Conservation (phyloP, 768 basidiomycete genomes). For the Boletus rubropictus region DNA sequence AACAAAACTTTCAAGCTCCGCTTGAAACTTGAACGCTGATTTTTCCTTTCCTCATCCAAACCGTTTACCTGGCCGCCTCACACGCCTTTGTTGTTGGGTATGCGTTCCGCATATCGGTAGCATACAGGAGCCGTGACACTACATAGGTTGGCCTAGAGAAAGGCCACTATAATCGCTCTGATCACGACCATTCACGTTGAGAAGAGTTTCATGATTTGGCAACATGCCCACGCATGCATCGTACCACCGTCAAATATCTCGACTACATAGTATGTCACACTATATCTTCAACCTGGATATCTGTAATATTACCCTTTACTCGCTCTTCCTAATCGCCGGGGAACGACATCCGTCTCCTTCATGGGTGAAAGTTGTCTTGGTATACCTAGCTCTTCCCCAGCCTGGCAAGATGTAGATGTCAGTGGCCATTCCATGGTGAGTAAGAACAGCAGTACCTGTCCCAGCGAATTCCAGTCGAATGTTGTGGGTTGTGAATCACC, state of each 20-base stretch:
- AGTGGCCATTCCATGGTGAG: not conserved
- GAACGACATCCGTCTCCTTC: slow-evolving; percentile 48
- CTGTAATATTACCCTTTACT: slow-evolving; percentile 17
- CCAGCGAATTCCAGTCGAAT: slow-evolving; percentile 42
- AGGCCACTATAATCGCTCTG: slow-evolving; percentile 81
- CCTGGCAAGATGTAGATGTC: slow-evolving; percentile 12
- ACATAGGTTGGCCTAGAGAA: slow-evolving; percentile 41
- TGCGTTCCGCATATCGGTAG: slow-evolving; percentile 59
- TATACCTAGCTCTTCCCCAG: slow-evolving; percentile 48
- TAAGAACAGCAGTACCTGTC: slow-evolving; percentile 29
- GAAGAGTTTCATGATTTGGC: slow-evolving; percentile 87
- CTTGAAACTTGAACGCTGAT: not conserved
- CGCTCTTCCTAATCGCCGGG: slow-evolving; percentile 35
- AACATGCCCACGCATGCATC: slow-evolving; percentile 32
- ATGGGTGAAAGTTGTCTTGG: slow-evolving; percentile 65
- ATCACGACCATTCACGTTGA: slow-evolving; percentile 63
- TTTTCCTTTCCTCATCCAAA: slow-evolving; percentile 17
- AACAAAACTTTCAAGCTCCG: slow-evolving; percentile 24
- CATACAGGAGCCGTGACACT: slow-evolving; percentile 37
- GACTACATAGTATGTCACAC: not conserved
- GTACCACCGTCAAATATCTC: not conserved
- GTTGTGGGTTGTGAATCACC: slow-evolving; percentile 35
- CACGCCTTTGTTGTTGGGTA: slow-evolving; percentile 42
- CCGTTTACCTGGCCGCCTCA: slow-evolving; percentile 43
- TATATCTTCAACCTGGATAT: not conserved